A percentile compares a stretch with the other conserved stretches of the same genome.
These are phyloP conservation scores for Cylindrotheca fusiformis DNA, from an alignment of 108 stramenopile species.

Conservation along the genomic window DNA sequence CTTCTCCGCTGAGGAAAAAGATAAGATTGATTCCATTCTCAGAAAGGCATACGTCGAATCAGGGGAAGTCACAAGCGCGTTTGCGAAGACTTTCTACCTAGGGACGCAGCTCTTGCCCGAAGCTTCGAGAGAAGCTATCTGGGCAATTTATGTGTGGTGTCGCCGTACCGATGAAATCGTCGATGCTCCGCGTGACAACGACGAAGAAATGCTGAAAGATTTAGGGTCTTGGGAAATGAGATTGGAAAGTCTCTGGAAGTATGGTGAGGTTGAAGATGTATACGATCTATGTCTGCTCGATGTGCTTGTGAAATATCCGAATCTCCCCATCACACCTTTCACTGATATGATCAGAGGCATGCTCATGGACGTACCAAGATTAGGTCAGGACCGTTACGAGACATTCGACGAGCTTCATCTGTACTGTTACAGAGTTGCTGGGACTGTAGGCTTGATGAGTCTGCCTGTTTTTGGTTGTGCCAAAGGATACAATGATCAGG, in stretches of 20 bases:
- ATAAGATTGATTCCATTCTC: constrained; percentile 43
- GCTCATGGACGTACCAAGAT: constrained; percentile 94
- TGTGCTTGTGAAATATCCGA: constrained; percentile 84
- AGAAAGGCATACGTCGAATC: constrained; percentile 87
- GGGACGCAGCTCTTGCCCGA: constrained; percentile 86
- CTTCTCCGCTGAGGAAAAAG: constrained; percentile 39
- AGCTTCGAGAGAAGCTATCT: constrained; percentile 72
- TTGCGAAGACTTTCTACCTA: constrained; percentile 96
- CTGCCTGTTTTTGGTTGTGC: constrained; percentile 93
- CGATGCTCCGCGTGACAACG: constrained; percentile 81
- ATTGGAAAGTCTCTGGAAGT: constrained; percentile 74
- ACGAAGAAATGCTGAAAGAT: constrained; percentile 80
- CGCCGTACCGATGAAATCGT: constrained; percentile 97
- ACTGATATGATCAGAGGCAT: constrained; percentile 96
- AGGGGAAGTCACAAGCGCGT: constrained; percentile 93
- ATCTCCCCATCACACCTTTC: constrained; percentile 85
- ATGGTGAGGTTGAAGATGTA: constrained; percentile 87
- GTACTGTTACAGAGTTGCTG: constrained; percentile 97
- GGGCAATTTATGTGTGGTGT: constrained; percentile 98
- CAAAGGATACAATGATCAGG: constrained; percentile 69
- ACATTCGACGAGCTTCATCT: constrained; percentile 93
- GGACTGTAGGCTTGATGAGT: constrained; percentile 96
- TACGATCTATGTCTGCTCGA: constrained; percentile 90
- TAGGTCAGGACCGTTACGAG: constrained; percentile 91
- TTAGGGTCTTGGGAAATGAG: constrained; percentile 84